Evolutionary conservation across 2,329 filamentous ascomycete species (phyloP).

Genomic region (Verticillium dahliae): DNA sequence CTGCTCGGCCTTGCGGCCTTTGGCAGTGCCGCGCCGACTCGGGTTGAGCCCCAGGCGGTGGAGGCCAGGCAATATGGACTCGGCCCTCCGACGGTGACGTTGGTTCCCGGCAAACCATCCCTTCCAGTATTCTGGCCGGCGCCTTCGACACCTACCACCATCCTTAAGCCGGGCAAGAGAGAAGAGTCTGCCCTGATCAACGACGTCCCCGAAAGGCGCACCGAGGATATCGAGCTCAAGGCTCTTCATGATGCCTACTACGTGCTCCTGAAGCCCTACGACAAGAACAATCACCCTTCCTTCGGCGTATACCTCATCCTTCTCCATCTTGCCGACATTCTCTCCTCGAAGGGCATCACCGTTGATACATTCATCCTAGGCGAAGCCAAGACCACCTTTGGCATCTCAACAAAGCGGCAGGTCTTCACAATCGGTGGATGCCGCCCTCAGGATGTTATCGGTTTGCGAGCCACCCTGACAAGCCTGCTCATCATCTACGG

Average conservation of each 20-base stretch:
- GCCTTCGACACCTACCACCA: neutral
- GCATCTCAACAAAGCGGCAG: slow-evolving; percentile 8
- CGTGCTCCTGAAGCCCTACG: neutral
- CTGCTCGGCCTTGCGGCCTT: slow-evolving; percentile 2
- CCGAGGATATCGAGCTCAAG: neutral
- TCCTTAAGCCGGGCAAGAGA: slow-evolving; percentile 1
- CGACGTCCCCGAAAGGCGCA: neutral
- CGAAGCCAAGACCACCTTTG: slow-evolving; percentile 3
- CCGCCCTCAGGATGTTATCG: slow-evolving; percentile 11
- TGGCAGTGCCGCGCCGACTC: slow-evolving; percentile 1
- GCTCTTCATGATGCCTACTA: neutral
- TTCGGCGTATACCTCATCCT: slow-evolving; percentile 7
- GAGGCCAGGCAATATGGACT: slow-evolving; percentile 1
- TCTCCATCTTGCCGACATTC: slow-evolving; percentile 9
- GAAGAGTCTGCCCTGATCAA: neutral
- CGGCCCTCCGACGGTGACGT: slow-evolving; percentile 2
- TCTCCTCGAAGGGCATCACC: slow-evolving; percentile 6
- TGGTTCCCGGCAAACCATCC: neutral
- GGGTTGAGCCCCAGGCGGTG: neutral
- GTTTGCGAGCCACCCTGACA: slow-evolving; percentile 11
- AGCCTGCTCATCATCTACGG: slow-evolving; percentile 11
- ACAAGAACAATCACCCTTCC: neutral
- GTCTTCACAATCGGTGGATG: slow-evolving; percentile 12
- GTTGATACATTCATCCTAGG: slow-evolving; percentile 6
- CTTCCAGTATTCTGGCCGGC: neutral